These are phyloP conservation scores for Leucaena leucocephala DNA, from an alignment of 306 rosid species.

Conservation along the genomic window DNA sequence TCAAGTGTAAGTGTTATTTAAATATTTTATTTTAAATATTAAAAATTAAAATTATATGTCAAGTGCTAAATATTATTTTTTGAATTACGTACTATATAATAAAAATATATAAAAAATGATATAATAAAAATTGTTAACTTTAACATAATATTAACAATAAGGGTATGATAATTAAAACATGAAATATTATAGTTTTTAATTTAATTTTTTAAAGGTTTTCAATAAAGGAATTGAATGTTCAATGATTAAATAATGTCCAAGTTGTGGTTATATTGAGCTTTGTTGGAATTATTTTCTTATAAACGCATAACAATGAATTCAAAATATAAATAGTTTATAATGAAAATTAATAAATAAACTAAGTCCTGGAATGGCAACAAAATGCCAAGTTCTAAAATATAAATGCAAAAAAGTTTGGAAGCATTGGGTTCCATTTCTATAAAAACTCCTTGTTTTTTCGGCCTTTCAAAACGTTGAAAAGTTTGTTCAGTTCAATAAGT, in stretches of 20 bases:
- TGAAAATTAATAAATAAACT: not conserved
- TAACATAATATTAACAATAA: no score
- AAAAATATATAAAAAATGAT: no score
- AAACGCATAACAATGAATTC: not conserved
- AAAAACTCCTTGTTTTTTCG: no score
- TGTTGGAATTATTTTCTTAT: not conserved
- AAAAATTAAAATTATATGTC: no score
- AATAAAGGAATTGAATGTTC: not conserved
- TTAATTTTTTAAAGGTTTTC: no score
- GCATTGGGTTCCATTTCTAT: not conserved
- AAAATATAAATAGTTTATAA: not conserved
- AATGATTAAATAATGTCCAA: not conserved
- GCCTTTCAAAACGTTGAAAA: not conserved
- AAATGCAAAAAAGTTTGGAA: not conserved
- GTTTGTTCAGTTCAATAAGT: not conserved
- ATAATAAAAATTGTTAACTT: no score
- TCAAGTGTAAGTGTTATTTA: no score
- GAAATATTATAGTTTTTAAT: no score
- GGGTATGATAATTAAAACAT: no score
- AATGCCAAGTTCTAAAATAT: not conserved
- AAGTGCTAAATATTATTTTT: no score
- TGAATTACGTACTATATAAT: no score
- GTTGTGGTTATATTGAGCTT: not conserved
- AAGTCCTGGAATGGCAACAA: not conserved
- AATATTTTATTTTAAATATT: no score